phyloP scores from a whole-genome alignment of 1,284 basidiomycete species.

The Heliocybe sulcata region DNA sequence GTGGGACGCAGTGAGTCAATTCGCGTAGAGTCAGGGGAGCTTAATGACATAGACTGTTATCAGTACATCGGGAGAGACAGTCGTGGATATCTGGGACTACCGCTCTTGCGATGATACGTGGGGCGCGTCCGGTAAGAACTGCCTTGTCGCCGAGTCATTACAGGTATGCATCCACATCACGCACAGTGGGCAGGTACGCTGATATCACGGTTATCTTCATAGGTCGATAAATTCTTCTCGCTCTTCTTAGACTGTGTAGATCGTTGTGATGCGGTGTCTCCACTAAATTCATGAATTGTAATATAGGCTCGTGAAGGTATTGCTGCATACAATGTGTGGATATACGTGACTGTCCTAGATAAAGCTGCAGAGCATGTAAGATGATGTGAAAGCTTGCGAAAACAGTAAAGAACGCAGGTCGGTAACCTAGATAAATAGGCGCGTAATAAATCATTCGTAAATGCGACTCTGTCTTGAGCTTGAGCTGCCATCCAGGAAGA shows the following conservation, averaged over 20 bases:
- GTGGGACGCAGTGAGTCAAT: slow-evolving; percentile 43
- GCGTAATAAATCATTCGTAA: slow-evolving; percentile 17
- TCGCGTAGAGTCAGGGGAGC: neutral
- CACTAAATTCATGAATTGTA: slow-evolving; percentile 31
- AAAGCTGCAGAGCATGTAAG: neutral
- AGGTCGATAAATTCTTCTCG: slow-evolving; percentile 62
- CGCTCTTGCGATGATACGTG: slow-evolving; percentile 48
- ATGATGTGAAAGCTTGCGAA: neutral
- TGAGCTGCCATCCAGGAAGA: slow-evolving; percentile 68
- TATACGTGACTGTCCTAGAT: neutral
- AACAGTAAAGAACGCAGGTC: neutral
- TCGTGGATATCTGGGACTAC: slow-evolving; percentile 70
- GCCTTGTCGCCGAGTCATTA: slow-evolving; percentile 55
- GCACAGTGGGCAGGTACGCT: neutral
- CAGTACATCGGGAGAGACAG: slow-evolving; percentile 51
- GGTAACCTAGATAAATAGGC: neutral
- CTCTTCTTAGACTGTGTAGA: slow-evolving; percentile 54
- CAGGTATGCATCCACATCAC: slow-evolving; percentile 39
- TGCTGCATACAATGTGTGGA: too few species aligned
- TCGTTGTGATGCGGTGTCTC: slow-evolving; percentile 50
- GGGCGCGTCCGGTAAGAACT: slow-evolving; percentile 67
- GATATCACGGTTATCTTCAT: slow-evolving; percentile 2
- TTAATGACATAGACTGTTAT: neutral
- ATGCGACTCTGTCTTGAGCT: slow-evolving; percentile 32
- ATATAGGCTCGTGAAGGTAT: neutral